Evolutionary conservation across 495 filamentous ascomycete genomes (phyloP).

Genomic region (Glonium stellatum): DNA sequence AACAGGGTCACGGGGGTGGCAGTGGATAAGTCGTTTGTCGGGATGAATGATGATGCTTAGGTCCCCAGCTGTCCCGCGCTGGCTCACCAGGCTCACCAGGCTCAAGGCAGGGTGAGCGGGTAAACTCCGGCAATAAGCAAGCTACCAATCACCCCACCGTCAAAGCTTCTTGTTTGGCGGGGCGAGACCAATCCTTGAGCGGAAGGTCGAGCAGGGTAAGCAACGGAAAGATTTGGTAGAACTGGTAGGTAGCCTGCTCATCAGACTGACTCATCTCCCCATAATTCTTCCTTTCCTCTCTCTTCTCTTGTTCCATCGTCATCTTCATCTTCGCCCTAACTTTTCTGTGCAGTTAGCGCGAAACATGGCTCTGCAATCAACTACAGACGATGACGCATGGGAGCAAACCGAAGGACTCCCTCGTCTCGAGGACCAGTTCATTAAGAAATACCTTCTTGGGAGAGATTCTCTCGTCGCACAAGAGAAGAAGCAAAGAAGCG

Average conservation of each 20-base stretch:
- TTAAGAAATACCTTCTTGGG: conserved; percentile 69
- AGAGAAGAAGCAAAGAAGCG: conserved; percentile 77
- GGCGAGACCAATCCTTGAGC: not conserved
- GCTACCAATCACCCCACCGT: not conserved
- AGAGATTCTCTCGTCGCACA: conserved; percentile 70
- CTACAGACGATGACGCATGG: conserved; percentile 47
- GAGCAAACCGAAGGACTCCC: conserved; percentile 48
- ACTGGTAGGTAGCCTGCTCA: not conserved
- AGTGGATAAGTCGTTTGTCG: not conserved
- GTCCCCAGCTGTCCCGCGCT: not conserved
- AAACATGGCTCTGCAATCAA: conserved; percentile 9
- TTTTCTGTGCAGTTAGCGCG: not conserved
- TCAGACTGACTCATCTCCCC: not conserved
- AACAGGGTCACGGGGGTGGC: conserved; percentile 12
- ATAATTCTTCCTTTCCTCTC: not conserved
- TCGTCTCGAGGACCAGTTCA: conserved; percentile 56
- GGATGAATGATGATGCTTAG: conserved; percentile 3
- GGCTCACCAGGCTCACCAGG: not conserved
- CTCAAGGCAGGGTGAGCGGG: not conserved
- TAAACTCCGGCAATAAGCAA: not conserved
- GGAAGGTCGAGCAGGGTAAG: not conserved
- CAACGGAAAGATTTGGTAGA: no score
- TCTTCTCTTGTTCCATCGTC: not conserved
- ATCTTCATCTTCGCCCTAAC: not conserved
- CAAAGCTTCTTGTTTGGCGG: no score